phyloP scores from a whole-genome alignment of 495 filamentous ascomycete species.

The Lasiosphaeria miniovina region DNA sequence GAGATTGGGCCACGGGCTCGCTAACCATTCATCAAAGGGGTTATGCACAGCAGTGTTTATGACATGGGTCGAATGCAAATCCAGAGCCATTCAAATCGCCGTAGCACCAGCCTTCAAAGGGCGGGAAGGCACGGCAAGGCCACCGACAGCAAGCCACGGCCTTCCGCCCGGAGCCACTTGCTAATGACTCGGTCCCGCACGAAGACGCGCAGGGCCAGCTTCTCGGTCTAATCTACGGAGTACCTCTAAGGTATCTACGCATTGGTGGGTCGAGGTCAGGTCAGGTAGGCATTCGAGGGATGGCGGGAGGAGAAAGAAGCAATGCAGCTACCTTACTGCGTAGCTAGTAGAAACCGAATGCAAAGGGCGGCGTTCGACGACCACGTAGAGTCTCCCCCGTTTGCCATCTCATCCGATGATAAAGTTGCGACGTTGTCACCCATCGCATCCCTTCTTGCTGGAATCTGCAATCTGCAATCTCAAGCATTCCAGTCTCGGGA shows the following conservation, averaged over 20 bases:
- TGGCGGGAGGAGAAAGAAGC: not conserved
- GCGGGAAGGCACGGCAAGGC: conserved; percentile 10
- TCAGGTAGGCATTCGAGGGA: not conserved
- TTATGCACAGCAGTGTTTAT: conserved; percentile 20
- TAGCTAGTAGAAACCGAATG: conserved; percentile 1
- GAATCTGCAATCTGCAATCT: not conserved
- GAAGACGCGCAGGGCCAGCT: not conserved
- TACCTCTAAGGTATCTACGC: not conserved
- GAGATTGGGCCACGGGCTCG: conserved; percentile 12
- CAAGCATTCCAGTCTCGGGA: not conserved
- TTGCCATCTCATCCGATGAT: conserved; percentile 12
- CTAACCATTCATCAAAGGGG: conserved; percentile 32
- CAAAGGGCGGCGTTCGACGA: conserved; percentile 1
- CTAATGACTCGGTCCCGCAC: conserved; percentile 20
- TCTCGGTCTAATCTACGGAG: not conserved
- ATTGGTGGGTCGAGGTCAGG: not conserved
- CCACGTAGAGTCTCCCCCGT: not conserved
- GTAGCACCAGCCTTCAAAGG: conserved; percentile 21
- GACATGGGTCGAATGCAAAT: conserved; percentile 22
- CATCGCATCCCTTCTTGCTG: conserved; percentile 7
- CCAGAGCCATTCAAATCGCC: conserved; percentile 24
- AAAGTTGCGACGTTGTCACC: conserved; percentile 12
- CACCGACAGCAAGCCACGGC: not conserved
- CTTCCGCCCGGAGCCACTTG: not conserved
- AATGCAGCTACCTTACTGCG: not conserved